Base-by-base conservation (phyloP, 257 asterid genomes). In the Solanum commersonii region DNA sequence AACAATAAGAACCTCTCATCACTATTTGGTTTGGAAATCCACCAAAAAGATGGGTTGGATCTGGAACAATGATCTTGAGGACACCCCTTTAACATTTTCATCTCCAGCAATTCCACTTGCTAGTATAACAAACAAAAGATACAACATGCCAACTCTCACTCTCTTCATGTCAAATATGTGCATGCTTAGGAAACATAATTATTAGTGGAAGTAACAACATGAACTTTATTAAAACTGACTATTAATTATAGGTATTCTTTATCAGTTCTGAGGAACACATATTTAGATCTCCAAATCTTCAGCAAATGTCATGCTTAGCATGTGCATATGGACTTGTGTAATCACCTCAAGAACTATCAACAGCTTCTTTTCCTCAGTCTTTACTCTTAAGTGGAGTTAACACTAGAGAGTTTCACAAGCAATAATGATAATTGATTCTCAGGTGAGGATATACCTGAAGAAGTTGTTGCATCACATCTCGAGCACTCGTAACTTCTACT, bases 381-480 rank as follows among this genome's bases (percentile, higher is more conserved):
- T 79, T 44, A 79, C 44, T 18, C 44, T 9, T 34, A 34, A 34
- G 15, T 79, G 65, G 38, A 40, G 65, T 25, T 79, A 25, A 42
- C n/a, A 79, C 38, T 16, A 44, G 84, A 27, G 38, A 79, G 33
- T 25, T 25, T 44, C n/a, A 56, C 40, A 86, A 67, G 31, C 25
- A 79, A 77, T 31, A 88, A 25, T 85, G 79, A 59, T 35, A 76
- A 74, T 70, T 46, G 13, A 46, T 37, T 38, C 65, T 68, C 49
- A 84, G 59, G 90, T 67, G 86, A 91, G 52, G 34, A 34, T 65
- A 82, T 89, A 96, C 99, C 98, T 96, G 98, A 93, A 96, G 94
- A 91, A 97, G 98, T 87, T 97, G 98, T 84, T 94, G 98, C 88
- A 97, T 92, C 88, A 95, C 98, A 81, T 96, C 99, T 79, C 99